phyloP scores from a whole-genome alignment of 495 filamentous ascomycete genomes.

The Penicillium bialowiezense region DNA sequence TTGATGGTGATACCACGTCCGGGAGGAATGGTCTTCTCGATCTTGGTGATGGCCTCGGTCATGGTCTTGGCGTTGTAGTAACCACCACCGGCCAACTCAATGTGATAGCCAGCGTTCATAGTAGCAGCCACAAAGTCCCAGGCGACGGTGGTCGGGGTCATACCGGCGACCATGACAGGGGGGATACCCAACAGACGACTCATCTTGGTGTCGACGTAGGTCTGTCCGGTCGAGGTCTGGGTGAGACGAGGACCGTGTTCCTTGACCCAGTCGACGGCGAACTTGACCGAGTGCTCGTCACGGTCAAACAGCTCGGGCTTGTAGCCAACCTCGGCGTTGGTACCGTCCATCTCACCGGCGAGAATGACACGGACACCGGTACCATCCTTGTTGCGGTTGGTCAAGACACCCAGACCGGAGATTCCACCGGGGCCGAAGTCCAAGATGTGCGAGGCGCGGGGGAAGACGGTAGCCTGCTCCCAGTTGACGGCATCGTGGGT shows the following conservation, averaged over 20 bases:
- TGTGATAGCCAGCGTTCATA: constrained; percentile 93
- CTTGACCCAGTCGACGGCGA: constrained; percentile 96
- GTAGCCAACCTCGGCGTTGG: constrained; percentile 87
- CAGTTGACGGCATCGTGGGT: constrained; percentile 89
- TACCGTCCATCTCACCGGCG: constrained; percentile 86
- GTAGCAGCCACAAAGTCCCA: constrained; percentile 96
- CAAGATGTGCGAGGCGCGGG: constrained; percentile 84
- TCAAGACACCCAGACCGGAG: constrained; percentile 93
- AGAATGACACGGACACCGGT: constrained; percentile 94
- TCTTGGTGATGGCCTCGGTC: constrained; percentile 85
- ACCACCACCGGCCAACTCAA: constrained; percentile 86
- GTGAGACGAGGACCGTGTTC: constrained; percentile 86
- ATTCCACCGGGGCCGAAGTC: constrained; percentile 97
- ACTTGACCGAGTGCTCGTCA: constrained; percentile 91
- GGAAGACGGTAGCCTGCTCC: constrained; percentile 89
- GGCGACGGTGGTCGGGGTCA: constrained; percentile 91
- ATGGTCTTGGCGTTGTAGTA: constrained; percentile 91
- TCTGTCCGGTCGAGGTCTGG: constrained; percentile 80
- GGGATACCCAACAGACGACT: constrained; percentile 86
- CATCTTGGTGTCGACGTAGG: constrained; percentile 97
- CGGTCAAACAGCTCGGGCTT: constrained; percentile 96
- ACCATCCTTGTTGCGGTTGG: constrained; percentile 96
- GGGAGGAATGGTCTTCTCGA: constrained; percentile 81
- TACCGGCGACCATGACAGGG: constrained; percentile 89
- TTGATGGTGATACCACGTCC: constrained; percentile 93